A percentile compares a stretch with the other conserved stretches of the same genome.
These are phyloP conservation scores for Dalbergia oliveri DNA, from an alignment of 306 rosid genomes.

Conservation along the genomic window DNA sequence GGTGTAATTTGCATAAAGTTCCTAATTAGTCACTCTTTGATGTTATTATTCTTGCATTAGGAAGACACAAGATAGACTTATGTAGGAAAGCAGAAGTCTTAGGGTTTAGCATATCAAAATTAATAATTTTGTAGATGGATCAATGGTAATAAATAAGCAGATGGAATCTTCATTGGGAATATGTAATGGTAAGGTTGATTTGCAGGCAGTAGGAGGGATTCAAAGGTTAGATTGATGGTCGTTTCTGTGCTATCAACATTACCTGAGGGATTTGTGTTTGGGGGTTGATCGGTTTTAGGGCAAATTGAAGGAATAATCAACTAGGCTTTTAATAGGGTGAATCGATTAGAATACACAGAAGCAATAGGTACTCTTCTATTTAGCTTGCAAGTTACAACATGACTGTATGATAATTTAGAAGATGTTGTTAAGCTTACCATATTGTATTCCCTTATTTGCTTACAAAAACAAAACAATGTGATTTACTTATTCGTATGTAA, in stretches of 20 bases:
- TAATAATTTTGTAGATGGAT: constrained; percentile 24
- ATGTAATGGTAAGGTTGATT: constrained; percentile 33
- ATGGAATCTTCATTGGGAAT: constrained; percentile 30
- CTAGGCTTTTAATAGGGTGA: constrained; percentile 6
- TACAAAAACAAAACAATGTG: neutral
- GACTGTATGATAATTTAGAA: constrained; percentile 15
- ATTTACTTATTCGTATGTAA: constrained; percentile 23
- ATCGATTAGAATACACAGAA: constrained; percentile 18
- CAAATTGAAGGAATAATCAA: neutral
- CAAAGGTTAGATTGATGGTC: neutral
- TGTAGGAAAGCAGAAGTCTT: constrained; percentile 32
- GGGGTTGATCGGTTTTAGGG: neutral
- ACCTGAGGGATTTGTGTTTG: neutral
- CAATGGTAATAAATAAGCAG: constrained; percentile 27
- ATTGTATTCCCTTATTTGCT: constrained; percentile 35
- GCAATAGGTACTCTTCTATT: constrained; percentile 26
- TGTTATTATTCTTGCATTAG: constrained; percentile 22
- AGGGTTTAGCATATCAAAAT: constrained; percentile 12
- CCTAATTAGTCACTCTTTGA: constrained; percentile 9
- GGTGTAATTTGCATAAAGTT: constrained; percentile 45
- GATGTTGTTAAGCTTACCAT: constrained; percentile 42
- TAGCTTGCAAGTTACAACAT: constrained; percentile 23
- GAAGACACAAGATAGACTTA: constrained; percentile 41
- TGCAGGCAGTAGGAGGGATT: constrained; percentile 16
- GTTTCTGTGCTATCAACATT: neutral